Base-by-base conservation (phyloP, 1,284 basidiomycete species). In the Microbotryum violaceum region DNA sequence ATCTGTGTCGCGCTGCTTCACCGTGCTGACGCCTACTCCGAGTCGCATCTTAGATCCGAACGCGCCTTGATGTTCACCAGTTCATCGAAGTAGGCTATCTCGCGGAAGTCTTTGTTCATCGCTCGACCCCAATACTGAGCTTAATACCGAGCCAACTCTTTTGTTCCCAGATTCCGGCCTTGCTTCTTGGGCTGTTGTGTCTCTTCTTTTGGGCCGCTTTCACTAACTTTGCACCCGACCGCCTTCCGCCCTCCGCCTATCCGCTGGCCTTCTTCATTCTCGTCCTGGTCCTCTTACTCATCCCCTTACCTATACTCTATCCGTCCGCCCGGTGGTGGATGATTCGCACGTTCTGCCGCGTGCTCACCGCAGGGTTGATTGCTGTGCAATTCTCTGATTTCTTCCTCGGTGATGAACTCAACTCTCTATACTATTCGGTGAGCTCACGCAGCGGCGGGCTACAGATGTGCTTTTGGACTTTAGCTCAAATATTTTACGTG, bases 201-300 rank as follows among this genome's bases (percentile, higher is more conserved):
- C 57, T 69, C 14, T 65, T 63, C 58, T 69, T 57, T 25, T 69
- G 68, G 68, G 57, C 58, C 6, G 59, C 65, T 0, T 69, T 57
- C 55, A 51, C 46, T 49, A 67, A 69, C 49, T 67, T 67, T 55
- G 67, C 71, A 56, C 72, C 71, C 4, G 54, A 54, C 6, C 46
- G 67, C 2, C 74, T 77, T 47, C 59, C 70, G 3, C 72, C 74
- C 0, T 70, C 68, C 25, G 76, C 77, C 0, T 97, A 92, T 89
- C 91, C 91, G 0, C 76, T 91, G 6, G 80, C 87, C 0, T 98
- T 92, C 91, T 77, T 97, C 12, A 81, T 81, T 0, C 79, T 91
- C 58, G 76, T 81, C 2, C 70, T 78, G 3, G 69, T 83, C 10
- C 73, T 90, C 53, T 75, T 96, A 70, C 74, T 91, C 61, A 85